These are phyloP conservation scores for Lobosporangium transversale DNA, from an alignment of 192 early-diverging fungal genomes.

Conservation along the genomic window DNA sequence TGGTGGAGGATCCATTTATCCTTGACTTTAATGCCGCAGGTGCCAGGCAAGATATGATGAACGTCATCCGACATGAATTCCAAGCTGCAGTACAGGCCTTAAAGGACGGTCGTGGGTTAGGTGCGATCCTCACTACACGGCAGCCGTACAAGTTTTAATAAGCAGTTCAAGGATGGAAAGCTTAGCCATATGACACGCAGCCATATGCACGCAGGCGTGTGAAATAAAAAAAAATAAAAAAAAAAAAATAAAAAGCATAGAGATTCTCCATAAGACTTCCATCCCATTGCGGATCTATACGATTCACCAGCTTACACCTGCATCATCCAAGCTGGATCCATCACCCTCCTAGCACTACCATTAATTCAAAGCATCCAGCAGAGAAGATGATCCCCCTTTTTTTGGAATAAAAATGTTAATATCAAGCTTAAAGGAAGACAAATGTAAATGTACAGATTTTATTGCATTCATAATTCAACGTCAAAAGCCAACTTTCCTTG, in stretches of 20 bases:
- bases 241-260: background rate
- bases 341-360: no score
- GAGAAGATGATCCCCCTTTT: background rate
- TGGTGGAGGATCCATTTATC: slow-evolving; percentile 46
- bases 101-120: slow-evolving; percentile 36
- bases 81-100: slow-evolving; percentile 44
- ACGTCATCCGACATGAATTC: slow-evolving; percentile 46
- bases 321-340: no score
- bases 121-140: slow-evolving; percentile 29
- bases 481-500: no score
- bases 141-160: slow-evolving; percentile 15
- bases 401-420: background rate
- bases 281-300: no score
- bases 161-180: background rate
- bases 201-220: no score
- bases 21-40: slow-evolving; percentile 39
- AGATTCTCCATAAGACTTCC: no score
- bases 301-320: no score
- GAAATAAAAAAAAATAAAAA: background rate
- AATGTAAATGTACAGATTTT: no score
- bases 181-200: no score
- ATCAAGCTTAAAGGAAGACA: background rate
- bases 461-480: no score
- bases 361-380: no score
- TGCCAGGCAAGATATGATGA: slow-evolving; percentile 37